Base-by-base conservation (phyloP, 805 yeast genomes). In the Nematodospora valgi region DNA sequence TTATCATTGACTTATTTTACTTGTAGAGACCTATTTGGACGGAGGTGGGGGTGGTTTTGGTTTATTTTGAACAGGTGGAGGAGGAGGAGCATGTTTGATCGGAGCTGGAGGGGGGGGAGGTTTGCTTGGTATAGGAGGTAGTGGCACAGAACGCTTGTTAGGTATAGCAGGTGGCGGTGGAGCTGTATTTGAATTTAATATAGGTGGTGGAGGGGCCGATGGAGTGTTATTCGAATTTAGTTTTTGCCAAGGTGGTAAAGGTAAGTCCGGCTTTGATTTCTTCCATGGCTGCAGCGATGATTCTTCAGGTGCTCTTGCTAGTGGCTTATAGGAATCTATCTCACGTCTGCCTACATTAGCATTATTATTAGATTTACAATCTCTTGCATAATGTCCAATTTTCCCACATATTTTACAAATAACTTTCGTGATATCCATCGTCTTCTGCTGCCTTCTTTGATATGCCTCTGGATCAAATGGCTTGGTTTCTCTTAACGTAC, bases 321-420 rank as follows among this genome's bases (percentile, higher is more conserved):
- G 14, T n/a, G 34, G 34, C 16, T 30, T 21, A 27, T 34, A 32
- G 13, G 35, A 32, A 16, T 39, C 41, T 21, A 39, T 21, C 6
- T 35, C 35, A 41, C 36, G 28, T 17, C 32, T 34, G 12, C n/a
- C n/a, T n/a, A 18, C 26, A 16, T 34, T 35, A 21, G 34, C 20
- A 26, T 70, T 74, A 40, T 68, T 47, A 24, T 59, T 57, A 23
- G 61, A 62, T 39, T 72, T 76, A 70, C 98, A 93, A 59, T 93
- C 98, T 39, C 87, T 70, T 1, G 95, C 89, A 43, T 80, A 78
- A 60, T 91, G 98, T 1, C 98, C 98, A 18, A 73, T 64, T 35
- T 74, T 74, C 1, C 94, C 95, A 71, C 98, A 91, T 11, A 68
- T 68, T 20, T 78, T 68, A 62, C 98, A 93, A 11, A 80, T 72